Evolutionary conservation across 169 alveolate genomes (phyloP), one percentile per base, ranked within the genome.

Genomic region (Perkinsus marinus): DNA sequence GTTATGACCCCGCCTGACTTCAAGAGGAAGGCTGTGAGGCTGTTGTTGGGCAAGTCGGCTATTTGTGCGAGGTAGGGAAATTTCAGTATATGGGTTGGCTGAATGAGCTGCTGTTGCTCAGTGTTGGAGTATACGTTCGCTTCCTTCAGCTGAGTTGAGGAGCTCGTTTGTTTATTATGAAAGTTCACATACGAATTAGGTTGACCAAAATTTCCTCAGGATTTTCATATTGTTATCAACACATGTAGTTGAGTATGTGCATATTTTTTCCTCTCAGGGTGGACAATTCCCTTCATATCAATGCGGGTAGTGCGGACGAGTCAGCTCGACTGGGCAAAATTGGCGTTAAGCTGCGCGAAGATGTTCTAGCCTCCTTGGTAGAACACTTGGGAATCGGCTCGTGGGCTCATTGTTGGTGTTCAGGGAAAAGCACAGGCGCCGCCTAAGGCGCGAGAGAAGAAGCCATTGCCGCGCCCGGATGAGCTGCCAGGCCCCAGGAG

Each of bases 381-480:
- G 22, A n/a, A 5, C 91, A 43, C 39, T 89, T 16, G n/a, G 19
- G 3, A 2, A 0, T 89, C 19, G 68, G 30, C 91, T 89, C 43
- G n/a, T 37, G 39, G 90, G 26, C 89, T 69, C 38, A 39, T 89
- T 43, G 46, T 30, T 0, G 34, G n/a, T n/a, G n/a, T n/a, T 30
- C 37, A 68, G n/a, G 68, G 43, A 16, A 90, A 95, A 94, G 96
- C 96, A 22, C 95, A 93, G 91, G 97, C 95, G 47, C 95, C 96
- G 68, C 97, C 97, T 3, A 97, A 95, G n/a, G 96, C 96, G 22
- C 97, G 97, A 26, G 79, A 92, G 93, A 96, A 96, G 93, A 96
- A 96, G 93, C 94, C 98, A 30, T 93, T 96, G 34, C 98, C 98
- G 19, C 91, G 95, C 89, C 98, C 98, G 30, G 97, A 96, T 90